Evolutionary conservation across 805 yeast species (phyloP).

Genomic region (Lachancea sp.): DNA sequence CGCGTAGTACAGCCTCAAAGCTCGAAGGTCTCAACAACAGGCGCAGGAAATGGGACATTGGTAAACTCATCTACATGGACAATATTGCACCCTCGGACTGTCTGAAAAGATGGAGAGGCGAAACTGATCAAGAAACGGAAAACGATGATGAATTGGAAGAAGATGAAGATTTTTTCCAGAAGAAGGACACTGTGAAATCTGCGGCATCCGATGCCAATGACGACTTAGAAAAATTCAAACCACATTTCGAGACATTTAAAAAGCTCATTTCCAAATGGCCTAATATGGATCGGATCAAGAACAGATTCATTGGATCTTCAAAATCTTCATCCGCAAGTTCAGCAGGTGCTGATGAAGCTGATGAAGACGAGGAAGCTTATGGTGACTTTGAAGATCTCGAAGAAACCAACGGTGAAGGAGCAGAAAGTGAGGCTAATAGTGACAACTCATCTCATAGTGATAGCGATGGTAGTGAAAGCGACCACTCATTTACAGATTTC

Average conservation of each 20-base stretch:
- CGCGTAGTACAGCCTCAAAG: constrained; percentile 48
- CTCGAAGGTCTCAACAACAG: constrained; percentile 44
- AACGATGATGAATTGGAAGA: constrained; percentile 19
- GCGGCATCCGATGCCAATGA: constrained; percentile 12
- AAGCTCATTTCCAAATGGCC: constrained; percentile 29
- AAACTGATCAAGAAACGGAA: constrained; percentile 41
- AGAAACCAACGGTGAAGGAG: constrained; percentile 25
- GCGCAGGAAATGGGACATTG: constrained; percentile 67
- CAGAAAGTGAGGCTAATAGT: constrained; percentile 7
- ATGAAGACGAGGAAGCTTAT: constrained; percentile 40
- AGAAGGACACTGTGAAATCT: constrained; percentile 35
- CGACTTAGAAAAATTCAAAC: constrained; percentile 31
- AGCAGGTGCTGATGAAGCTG: constrained; percentile 30
- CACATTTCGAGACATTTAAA: constrained; percentile 32
- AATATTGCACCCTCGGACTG: constrained; percentile 71
- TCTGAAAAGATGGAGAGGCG: constrained; percentile 61
- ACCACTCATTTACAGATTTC: constrained; percentile 35
- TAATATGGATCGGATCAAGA: constrained; percentile 24
- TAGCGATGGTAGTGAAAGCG: constrained; percentile 30
- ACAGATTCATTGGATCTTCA: constrained; percentile 29
- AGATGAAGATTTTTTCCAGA: constrained; percentile 49
- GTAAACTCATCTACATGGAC: constrained; percentile 72
- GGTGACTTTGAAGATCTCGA: constrained; percentile 55
- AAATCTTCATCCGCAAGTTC: constrained; percentile 27
- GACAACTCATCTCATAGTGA: constrained; percentile 7